These are phyloP conservation scores for Aphanomyces euteiches DNA, from an alignment of 352 stramenopile genomes.

Conservation along the genomic window DNA sequence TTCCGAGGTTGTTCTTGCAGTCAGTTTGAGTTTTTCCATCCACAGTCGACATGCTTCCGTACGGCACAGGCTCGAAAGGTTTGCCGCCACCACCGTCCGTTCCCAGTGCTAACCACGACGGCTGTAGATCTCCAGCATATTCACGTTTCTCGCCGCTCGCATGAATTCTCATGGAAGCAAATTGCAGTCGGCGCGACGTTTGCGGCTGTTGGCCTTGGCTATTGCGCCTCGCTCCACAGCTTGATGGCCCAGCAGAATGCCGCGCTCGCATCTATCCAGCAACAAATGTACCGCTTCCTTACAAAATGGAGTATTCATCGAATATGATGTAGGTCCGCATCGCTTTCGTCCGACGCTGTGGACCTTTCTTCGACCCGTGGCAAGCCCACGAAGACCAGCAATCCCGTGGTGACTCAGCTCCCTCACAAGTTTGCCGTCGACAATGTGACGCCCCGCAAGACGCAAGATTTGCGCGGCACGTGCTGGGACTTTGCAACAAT, in stretches of 20 bases:
- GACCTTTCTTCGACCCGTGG: background rate
- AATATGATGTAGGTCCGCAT: no score
- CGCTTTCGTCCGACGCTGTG: no score
- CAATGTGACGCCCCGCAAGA: conserved; percentile 59
- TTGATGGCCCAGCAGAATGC: conserved; percentile 41
- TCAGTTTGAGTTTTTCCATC: background rate
- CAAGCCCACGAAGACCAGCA: background rate
- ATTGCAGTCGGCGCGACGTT: conserved; percentile 39
- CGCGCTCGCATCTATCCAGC: conserved; percentile 43
- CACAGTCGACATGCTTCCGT: conserved; percentile 10
- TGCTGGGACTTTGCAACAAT: conserved; percentile 71
- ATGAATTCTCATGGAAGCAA: conserved; percentile 35
- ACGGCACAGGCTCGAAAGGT: conserved; percentile 25
- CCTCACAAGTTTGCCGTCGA: conserved; percentile 58
- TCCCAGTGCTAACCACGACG: background rate
- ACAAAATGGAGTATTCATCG: conserved; percentile 17
- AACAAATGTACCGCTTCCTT: conserved; percentile 48
- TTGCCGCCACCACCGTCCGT: background rate
- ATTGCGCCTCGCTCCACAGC: conserved; percentile 41
- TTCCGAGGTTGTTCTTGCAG: no score
- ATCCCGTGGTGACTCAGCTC: conserved; percentile 8
- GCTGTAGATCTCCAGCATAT: conserved; percentile 23
- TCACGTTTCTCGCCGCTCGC: conserved; percentile 7
- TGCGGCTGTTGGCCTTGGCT: conserved; percentile 38
- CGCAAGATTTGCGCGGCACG: conserved; percentile 60